Base-by-base conservation (phyloP, 805 yeast species). In the Lipomyces yamanashiensis region DNA sequence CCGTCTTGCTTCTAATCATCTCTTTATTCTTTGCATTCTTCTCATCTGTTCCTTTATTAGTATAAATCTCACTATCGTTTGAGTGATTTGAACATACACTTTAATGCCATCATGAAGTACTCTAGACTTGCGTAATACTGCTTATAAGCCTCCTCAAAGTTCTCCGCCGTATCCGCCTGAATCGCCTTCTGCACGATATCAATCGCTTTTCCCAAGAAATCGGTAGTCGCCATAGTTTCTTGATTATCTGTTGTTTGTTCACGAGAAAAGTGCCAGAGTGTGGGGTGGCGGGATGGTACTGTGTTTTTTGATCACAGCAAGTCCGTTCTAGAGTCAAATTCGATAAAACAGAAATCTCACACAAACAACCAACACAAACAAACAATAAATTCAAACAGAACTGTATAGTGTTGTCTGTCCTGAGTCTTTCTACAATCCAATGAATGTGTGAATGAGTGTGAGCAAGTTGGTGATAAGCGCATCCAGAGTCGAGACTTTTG, bases 161-260 rank as follows among this genome's bases (percentile, higher is more conserved):
- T 83, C 58, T 93, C 87, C 28, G 92, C 92, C 17, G 90, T 86
- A 74, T 95, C 99, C 6, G 96, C 91, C 74, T 92, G 97, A 60
- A 95, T 92, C 28, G 99, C 99, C 76, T 88, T 88, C 74, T 92
- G 96, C 19, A 95, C 96, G 43, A 92, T 82, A 67, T 92, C 97
- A 28, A 95, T 92, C n/a, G 98, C 99, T 74, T 95, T 95, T 64
- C 89, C 87, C 48, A 95, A 82, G 75, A 93, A 93, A 73, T 93
- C 97, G 12, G 61, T 68, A 41, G 65, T 69, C 58, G 72, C 58
- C 72, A 70, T 70, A 21, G 17, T 47, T 47, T 6, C 44, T 13
- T 19, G 17, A 10, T 39, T 17, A 9, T 37, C 12, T 49, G 5
- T n/a, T 49, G 15, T 19, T 19, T 33, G n/a, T 39, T 39, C n/a